Percentiles rank a stretch among this genome's conserved stretches.
phyloP scores from a whole-genome alignment of 768 basidiomycete species.

The Tephrocybe sp. region DNA sequence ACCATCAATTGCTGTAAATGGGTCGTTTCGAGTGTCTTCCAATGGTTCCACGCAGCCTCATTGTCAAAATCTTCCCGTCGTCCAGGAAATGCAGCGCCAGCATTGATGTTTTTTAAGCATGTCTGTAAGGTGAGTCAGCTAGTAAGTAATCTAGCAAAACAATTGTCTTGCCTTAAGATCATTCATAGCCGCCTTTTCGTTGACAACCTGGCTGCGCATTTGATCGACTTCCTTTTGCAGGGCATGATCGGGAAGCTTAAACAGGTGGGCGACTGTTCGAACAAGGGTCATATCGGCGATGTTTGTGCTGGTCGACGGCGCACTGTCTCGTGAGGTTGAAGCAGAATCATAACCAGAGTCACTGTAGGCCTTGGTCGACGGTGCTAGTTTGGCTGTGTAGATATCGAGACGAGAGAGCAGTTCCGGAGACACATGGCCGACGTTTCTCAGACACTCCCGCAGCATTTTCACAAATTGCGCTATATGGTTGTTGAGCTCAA shows the following conservation, averaged over 20 bases:
- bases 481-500: conserved; percentile 90
- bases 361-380: conserved; percentile 45
- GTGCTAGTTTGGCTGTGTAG: conserved; percentile 79
- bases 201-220: conserved; percentile 56
- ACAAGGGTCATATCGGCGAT: conserved; percentile 81
- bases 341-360: conserved; percentile 69
- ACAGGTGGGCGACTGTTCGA: conserved; percentile 61
- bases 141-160: conserved; percentile 7
- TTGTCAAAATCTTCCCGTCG: conserved; percentile 82
- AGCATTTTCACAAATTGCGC: conserved; percentile 84
- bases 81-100: conserved; percentile 80
- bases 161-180: conserved; percentile 71
- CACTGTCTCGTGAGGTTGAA: conserved; percentile 50
- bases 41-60: conserved; percentile 80
- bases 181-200: conserved; percentile 83
- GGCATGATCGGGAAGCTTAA: conserved; percentile 68
- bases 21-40: conserved; percentile 78
- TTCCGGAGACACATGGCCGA: conserved; percentile 82
- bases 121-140: conserved; percentile 44
- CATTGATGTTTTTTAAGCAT: conserved; percentile 88
- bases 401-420: conserved; percentile 77
- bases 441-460: conserved; percentile 68
- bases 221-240: conserved; percentile 74
- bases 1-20: conserved; percentile 88
- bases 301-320: conserved; percentile 38